Evolutionary conservation across 1,284 basidiomycete genomes (phyloP), one percentile per base, ranked within the genome.

Genomic region (Porogramme epimiltina): DNA sequence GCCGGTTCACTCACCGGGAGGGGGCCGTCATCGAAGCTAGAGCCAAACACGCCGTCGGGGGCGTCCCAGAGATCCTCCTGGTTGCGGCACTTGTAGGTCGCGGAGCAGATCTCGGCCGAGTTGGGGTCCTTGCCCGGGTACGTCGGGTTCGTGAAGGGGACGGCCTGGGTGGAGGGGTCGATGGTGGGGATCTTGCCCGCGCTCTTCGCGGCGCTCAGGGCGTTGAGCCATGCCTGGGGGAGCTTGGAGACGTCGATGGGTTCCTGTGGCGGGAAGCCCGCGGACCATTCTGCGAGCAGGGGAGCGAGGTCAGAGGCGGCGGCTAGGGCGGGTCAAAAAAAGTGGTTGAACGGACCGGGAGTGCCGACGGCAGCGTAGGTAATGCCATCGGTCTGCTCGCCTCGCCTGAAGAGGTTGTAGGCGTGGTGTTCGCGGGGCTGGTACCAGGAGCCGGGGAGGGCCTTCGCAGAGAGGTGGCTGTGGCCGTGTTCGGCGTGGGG

Each of bases 11-110:
- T 60, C 58, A 87, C 84, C 1, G 74, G 70, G 25, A 78, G 74
- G 0, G 92, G 92, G 4, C 92, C 92, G 66, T 94, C 92, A 65
- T 94, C 92, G 64, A 92, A 91, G 47, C 82, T 76, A 44, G 80
- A 73, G 3, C 71, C 85, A 56, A 89, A 71, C 25, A 73, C 65
- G 23, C 82, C 82, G 33, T 75, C 63, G 2, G 89, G 89, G 3
- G 82, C 86, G 59, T 91, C 81, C 86, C 86, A 91, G 45, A 89
- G 63, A 60, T 89, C 85, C 16, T 70, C 81, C 3, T 75, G 58
- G 49, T 74, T 78, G 41, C 71, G 63, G 67, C 91, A 93, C 61
- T 84, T 79, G 69, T 80, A 81, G 0, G 83, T 83, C 6, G 81
- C 73, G 2, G 89, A 89, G 70, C 89, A 91, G 51, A 91, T 73